Base-by-base conservation (phyloP, 208 protist genomes). In the Angomonas deanei region DNA sequence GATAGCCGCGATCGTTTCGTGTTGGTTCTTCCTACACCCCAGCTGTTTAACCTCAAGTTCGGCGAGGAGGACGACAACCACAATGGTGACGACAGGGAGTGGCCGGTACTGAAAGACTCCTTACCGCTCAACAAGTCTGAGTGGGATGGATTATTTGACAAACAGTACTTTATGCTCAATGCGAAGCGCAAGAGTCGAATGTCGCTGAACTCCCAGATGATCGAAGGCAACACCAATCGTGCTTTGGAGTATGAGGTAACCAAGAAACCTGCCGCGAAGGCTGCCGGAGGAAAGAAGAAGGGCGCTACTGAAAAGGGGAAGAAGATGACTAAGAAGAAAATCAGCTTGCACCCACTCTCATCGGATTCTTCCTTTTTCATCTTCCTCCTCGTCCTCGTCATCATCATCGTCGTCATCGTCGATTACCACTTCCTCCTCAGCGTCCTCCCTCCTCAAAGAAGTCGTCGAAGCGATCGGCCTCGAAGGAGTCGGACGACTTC, bases 11-110 rank as follows among this genome's bases (percentile, higher is more conserved):
- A 63, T 1, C 62, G 42, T 39, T 91, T 91, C 61, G 69, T 82
- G 39, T 76, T 74, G 10, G 8, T 91, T 39, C 65, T 91, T 3
- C 46, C 63, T 8, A 69, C 73, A 0, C 72, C 80, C 8, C 55
- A 64, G n/a, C 39, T 88, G n/a, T 68, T 88, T 32, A 42, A 3
- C 24, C 0, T 6, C 10, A 26, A 21, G 42, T 49, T 21, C 31
- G 28, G 6, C 26, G 36, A 32, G 38, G 13, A 50, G n/a, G 53
- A 23, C 17, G 49, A 17, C 2, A 24, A 15, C 46, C 48, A 6
- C 50, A 66, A 0, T 39, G 30, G n/a, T n/a, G n/a, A n/a, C n/a
- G n/a, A n/a, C n/a, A 13, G 30, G 30, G 33, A 54, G 31, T 21
- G 5, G 17, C 23, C 23, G 36, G 56, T 38, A 15, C 46, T 64